Conservation (phyloP, 805 yeast species). For the Priceomyces castillae region DNA sequence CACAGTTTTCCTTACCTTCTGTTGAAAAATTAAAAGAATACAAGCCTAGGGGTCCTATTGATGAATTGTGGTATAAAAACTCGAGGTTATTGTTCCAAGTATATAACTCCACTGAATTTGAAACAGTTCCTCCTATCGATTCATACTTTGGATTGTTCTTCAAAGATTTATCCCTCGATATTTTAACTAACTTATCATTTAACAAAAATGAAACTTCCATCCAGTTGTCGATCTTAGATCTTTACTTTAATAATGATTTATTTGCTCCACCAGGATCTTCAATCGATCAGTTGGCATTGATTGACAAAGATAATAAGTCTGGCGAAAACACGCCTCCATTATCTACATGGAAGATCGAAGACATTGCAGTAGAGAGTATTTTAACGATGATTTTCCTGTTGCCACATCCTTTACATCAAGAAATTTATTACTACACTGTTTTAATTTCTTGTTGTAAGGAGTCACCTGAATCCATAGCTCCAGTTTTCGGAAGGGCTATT, state of each 20-base stretch:
- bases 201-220: slow-evolving; percentile 85
- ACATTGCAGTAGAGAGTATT: slow-evolving; percentile 79
- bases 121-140: slow-evolving; percentile 51
- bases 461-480: slow-evolving; percentile 75
- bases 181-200: slow-evolving; percentile 78
- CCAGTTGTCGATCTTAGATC: slow-evolving; percentile 71
- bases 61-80: slow-evolving; percentile 58
- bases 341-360: slow-evolving; percentile 90
- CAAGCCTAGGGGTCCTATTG: slow-evolving; percentile 40
- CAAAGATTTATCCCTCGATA: slow-evolving; percentile 72
- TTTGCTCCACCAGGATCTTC: slow-evolving; percentile 65
- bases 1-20: slow-evolving; percentile 36
- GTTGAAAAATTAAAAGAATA: slow-evolving; percentile 16
- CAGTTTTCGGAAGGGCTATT: slow-evolving; percentile 90
- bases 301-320: slow-evolving; percentile 39
- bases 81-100: slow-evolving; percentile 64
- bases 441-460: slow-evolving; percentile 83
- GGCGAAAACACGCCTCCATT: slow-evolving; percentile 42
- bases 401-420: slow-evolving; percentile 63
- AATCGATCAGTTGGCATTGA: slow-evolving; percentile 58
- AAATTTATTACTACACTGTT: slow-evolving; percentile 78
- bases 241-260: slow-evolving; percentile 61
- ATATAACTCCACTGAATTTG: slow-evolving; percentile 56
- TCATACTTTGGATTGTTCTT: slow-evolving; percentile 50
- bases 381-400: slow-evolving; percentile 73